Percentiles rank a stretch among this genome's conserved stretches.
Evolutionary conservation across 2,329 filamentous ascomycete species (phyloP).

Genomic region (Colletotrichum limetticola): DNA sequence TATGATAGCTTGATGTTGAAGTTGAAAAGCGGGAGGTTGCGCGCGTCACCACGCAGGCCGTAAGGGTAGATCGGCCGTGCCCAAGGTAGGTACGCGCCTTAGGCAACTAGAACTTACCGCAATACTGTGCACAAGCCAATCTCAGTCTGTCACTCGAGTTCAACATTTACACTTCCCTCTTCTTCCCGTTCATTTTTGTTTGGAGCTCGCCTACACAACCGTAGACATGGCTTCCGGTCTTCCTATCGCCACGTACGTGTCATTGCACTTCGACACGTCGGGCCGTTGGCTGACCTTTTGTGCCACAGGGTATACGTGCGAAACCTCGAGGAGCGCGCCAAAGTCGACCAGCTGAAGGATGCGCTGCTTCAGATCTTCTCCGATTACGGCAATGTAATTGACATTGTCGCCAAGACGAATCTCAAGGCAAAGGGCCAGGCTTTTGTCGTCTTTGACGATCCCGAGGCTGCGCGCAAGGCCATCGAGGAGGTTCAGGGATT

Average conservation of each 20-base stretch:
- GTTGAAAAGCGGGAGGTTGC: neutral
- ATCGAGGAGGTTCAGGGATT: conserved; percentile 94
- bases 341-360: conserved; percentile 79
- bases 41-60: neutral
- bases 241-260: conserved; percentile 76
- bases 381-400: conserved; percentile 87
- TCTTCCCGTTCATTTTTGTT: neutral
- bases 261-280: conserved; percentile 76
- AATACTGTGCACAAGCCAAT: neutral
- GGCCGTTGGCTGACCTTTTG: conserved; percentile 47
- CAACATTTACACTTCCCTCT: neutral
- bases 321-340: conserved; percentile 94
- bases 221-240: conserved; percentile 51
- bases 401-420: conserved; percentile 89
- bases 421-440: conserved; percentile 94
- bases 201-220: neutral
- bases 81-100: neutral
- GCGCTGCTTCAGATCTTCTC: conserved; percentile 83
- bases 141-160: neutral
- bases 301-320: conserved; percentile 72
- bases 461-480: conserved; percentile 82
- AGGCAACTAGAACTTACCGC: neutral
- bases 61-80: too few species aligned
- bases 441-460: conserved; percentile 88
- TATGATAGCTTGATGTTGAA: neutral